A percentile compares a stretch with the other conserved stretches of the same genome.
These are phyloP conservation scores for Eruca vesicaria DNA, from an alignment of 441 rosid species.

Conservation along the genomic window DNA sequence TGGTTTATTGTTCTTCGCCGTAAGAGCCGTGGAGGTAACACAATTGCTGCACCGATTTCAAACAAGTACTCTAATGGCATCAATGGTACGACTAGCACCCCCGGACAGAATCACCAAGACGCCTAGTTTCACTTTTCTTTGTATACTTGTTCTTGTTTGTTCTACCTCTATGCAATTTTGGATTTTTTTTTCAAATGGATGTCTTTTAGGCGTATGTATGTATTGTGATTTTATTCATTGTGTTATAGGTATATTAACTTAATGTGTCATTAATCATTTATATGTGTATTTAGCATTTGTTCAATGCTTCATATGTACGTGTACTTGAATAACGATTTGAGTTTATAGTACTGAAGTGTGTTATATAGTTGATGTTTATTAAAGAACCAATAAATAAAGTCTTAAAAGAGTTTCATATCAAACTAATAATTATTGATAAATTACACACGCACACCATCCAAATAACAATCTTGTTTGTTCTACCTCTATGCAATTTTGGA, in stretches of 20 bases:
- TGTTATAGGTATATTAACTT: slow-evolving; percentile 10
- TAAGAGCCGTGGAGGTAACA: slow-evolving; percentile 33
- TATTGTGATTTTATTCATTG: slow-evolving; percentile 26
- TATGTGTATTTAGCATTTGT: neutral
- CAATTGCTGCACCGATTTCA: slow-evolving; percentile 22
- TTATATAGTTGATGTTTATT: neutral
- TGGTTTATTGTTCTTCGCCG: slow-evolving; percentile 51
- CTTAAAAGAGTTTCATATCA: neutral
- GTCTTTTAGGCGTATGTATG: slow-evolving; percentile 14
- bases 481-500: slow-evolving; percentile 23
- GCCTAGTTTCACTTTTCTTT: slow-evolving; percentile 26
- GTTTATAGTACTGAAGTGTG: neutral
- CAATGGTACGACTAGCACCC: slow-evolving; percentile 35
- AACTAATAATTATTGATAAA: neutral
- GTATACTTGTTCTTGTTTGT: slow-evolving; percentile 11
- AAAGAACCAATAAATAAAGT: neutral
- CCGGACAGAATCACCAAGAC: slow-evolving; percentile 29
- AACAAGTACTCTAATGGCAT: slow-evolving; percentile 33
- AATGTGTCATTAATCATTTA: neutral
- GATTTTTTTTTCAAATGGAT: slow-evolving; percentile 10
- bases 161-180: slow-evolving; percentile 21
- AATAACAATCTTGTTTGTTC: neutral
- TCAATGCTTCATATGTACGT: neutral
- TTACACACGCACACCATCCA: too few species aligned
- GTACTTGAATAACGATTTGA: neutral